Conservation (phyloP, 2,329 filamentous ascomycete genomes). For the Fusarium algeriense region DNA sequence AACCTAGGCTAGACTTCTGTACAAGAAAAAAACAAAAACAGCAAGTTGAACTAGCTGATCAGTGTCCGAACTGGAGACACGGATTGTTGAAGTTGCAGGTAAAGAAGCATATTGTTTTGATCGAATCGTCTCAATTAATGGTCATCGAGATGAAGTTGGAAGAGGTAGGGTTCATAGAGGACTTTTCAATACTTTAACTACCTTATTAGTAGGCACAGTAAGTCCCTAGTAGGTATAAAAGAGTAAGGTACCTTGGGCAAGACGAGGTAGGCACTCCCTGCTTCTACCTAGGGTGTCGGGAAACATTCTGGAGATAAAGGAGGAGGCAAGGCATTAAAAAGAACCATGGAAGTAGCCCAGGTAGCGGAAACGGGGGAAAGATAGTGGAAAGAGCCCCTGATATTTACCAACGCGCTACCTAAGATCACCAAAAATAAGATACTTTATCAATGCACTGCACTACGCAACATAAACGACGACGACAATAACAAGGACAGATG, state of each 20-base stretch:
- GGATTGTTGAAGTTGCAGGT: slow-evolving; percentile 11
- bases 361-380: slow-evolving; percentile 2
- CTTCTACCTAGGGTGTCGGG: not conserved
- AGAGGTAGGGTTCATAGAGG: slow-evolving; percentile 2
- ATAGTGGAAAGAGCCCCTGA: slow-evolving; percentile 12
- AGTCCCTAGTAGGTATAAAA: not conserved
- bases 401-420: slow-evolving; percentile 6
- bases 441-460: not conserved
- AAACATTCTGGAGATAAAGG: slow-evolving; percentile 20
- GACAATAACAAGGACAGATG: slow-evolving; percentile 17
- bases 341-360: slow-evolving; percentile 17
- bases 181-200: not conserved
- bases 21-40: not conserved
- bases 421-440: slow-evolving; percentile 19
- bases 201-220: not conserved
- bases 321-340: slow-evolving; percentile 6
- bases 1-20: slow-evolving; percentile 21
- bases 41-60: slow-evolving; percentile 26
- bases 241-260: not conserved
- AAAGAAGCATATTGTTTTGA: slow-evolving; percentile 27
- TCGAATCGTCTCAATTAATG: not conserved
- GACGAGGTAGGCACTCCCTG: not conserved
- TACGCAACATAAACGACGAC: not conserved
- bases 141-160: not conserved
- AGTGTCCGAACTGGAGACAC: slow-evolving; percentile 22